Base-by-base conservation (phyloP, 1,139 yeast species). In the Yamadazyma friedrichii region DNA sequence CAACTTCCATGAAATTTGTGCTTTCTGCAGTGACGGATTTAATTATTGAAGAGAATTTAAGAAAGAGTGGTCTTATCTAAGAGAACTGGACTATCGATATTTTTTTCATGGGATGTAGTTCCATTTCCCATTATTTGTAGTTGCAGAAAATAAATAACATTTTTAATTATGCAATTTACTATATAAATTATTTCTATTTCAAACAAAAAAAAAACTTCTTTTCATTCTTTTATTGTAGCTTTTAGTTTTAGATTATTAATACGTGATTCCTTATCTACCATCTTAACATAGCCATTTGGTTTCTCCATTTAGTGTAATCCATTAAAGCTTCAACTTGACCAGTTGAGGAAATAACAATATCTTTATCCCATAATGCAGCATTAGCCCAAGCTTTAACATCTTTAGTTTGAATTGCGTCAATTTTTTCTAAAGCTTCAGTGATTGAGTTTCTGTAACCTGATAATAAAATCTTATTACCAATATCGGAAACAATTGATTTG, bases 21-120 rank as follows among this genome's bases (percentile, higher is more conserved):
- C 71, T 93, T 48, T 79, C 88, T 9, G 98, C 98, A 0, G 96
- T 89, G 6, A 88, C 97, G 1, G 98, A 93, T 63, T 76, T 88
- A 76, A 80, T 93, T 38, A 79, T 91, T 32, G 94, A 88, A 58
- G 86, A 84, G 55, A 89, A 87, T 56, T 65, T 93, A 59, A 80
- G 83, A 58, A 80, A 80, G 59, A 85, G 94, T 55, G 98, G 98
- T 1, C 70, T 93, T 43, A 74, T 91, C 48, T 87, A 55, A 40
- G 31, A 9, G 5, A 6, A n/a, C 4, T 10, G 28, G 28, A 10
- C 28, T 26, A 10, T 26, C n/a, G n/a, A n/a, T 26, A 10, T 26
- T 26, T 10, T 10, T 4, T 10, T 6, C 4, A 26, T 11, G 4
- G 9, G n/a, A 8, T 26, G 12, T 26, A 6, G 28, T 26, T 10